Evolutionary conservation across 164 flowering plant genomes (phyloP).

Genomic region (Buxus sempervirens): DNA sequence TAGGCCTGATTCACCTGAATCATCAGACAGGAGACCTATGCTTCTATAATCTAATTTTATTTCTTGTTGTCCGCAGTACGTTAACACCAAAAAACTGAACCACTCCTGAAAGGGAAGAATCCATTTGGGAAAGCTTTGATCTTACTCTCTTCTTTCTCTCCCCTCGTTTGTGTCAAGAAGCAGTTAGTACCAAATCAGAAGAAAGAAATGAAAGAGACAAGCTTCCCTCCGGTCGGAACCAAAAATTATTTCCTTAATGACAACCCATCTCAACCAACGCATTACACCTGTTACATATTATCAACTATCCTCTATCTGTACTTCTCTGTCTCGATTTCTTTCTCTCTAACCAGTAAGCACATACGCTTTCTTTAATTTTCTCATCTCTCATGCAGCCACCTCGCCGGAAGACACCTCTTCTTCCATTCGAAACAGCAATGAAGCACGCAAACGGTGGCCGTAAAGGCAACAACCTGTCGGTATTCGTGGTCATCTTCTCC

Average conservation of each 20-base stretch:
- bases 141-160: not conserved
- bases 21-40: too few species aligned
- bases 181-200: constrained; percentile 12
- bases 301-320: not conserved
- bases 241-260: constrained; percentile 27
- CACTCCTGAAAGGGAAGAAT: not conserved
- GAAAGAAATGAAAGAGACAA: constrained; percentile 37
- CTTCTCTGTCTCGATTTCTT: constrained; percentile 5
- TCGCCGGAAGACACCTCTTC: constrained; percentile 46
- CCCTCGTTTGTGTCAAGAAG: not conserved
- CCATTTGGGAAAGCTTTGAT: not conserved
- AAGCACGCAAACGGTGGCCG: constrained; percentile 41
- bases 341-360: too few species aligned
- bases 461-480: constrained; percentile 60
- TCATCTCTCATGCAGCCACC: constrained; percentile 44
- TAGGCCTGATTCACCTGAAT: too few species aligned
- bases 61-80: too few species aligned
- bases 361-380: not conserved
- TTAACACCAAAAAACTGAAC: too few species aligned
- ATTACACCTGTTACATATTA: constrained; percentile 18
- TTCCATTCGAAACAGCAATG: constrained; percentile 41
- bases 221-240: constrained; percentile 42
- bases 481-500: constrained; percentile 67
- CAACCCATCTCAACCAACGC: constrained; percentile 51
- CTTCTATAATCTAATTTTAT: too few species aligned